Percentiles rank a stretch among this genome's conserved stretches.
Conservation (phyloP, 306 rosid species). For the Boehmeria nivea region DNA sequence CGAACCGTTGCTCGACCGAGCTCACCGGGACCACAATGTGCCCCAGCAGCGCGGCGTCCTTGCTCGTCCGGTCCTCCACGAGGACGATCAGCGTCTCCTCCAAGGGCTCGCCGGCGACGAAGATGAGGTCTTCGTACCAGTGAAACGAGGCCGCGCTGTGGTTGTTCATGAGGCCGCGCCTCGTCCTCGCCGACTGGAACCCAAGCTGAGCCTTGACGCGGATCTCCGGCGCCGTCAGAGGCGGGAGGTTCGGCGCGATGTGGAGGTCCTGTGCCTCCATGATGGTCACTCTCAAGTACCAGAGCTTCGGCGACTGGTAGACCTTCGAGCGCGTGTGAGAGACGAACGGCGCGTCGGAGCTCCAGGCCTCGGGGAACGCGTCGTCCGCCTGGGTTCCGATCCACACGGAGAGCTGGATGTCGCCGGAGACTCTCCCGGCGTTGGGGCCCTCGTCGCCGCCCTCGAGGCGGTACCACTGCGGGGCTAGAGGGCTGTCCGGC, state of each 20-base stretch:
- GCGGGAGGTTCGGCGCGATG: conserved; percentile 72
- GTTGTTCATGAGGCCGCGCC: conserved; percentile 80
- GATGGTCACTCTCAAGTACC: conserved; percentile 45
- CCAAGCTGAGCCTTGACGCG: conserved; percentile 65
- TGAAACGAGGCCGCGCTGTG: conserved; percentile 61
- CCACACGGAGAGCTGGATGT: conserved; percentile 53
- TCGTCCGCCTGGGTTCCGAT: conserved; percentile 60
- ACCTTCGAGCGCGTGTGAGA: conserved; percentile 53
- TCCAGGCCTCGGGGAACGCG: conserved; percentile 50
- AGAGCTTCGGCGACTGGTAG: conserved; percentile 56
- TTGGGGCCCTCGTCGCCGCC: conserved; percentile 34
- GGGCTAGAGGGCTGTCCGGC: conserved; percentile 53
- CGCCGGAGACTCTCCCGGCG: conserved; percentile 34
- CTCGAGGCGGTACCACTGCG: conserved; percentile 46
- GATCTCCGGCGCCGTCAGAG: conserved; percentile 78
- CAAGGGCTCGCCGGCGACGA: conserved; percentile 87
- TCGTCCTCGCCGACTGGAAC: conserved; percentile 58
- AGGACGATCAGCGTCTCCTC: conserved; percentile 65
- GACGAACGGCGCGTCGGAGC: conserved; percentile 45
- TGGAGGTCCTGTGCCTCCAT: conserved; percentile 53
- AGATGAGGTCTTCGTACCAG: conserved; percentile 83
- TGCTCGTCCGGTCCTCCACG: conserved; percentile 71
- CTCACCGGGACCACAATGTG: conserved; percentile 53
- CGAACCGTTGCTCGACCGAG: conserved; percentile 71
- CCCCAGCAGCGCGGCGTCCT: conserved; percentile 53